These are phyloP conservation scores for Neurospora sp. DNA, from an alignment of 495 filamentous ascomycete species.

Conservation along the genomic window DNA sequence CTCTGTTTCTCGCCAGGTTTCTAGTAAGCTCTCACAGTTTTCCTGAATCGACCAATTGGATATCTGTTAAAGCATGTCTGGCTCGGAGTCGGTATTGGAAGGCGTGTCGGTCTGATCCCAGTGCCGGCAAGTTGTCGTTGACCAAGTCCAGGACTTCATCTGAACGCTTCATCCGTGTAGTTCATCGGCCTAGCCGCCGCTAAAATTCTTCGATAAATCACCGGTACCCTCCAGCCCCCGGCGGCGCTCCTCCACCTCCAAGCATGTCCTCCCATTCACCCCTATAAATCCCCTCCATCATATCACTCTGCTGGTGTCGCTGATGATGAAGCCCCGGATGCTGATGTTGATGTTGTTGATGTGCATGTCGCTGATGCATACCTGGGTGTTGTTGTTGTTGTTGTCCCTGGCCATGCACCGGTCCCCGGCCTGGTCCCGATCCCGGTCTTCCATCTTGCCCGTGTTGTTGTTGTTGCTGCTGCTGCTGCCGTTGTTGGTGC, in stretches of 20 bases:
- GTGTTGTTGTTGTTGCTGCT: not conserved
- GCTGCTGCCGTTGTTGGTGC: not conserved
- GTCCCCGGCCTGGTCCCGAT: not conserved
- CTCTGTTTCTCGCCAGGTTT: not conserved
- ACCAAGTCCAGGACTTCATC: not conserved
- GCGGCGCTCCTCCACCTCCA: not conserved
- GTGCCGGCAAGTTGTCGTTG: not conserved
- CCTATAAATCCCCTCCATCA: conserved; percentile 28
- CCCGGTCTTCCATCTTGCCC: not conserved
- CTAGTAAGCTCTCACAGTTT: not conserved
- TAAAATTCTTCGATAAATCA: not conserved
- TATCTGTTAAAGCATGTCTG: not conserved
- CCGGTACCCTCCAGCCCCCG: not conserved
- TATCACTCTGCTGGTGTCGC: conserved; percentile 27
- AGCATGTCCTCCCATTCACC: conserved; percentile 22
- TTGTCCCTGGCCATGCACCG: not conserved
- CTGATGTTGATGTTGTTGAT: conserved; percentile 7
- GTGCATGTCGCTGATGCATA: conserved; percentile 12
- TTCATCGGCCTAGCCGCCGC: not conserved
- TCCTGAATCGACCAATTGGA: not conserved
- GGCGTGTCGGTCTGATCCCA: not conserved
- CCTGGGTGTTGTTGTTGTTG: conserved; percentile 1
- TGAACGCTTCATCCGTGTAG: not conserved
- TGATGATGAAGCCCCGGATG: conserved; percentile 13
- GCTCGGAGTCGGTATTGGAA: not conserved